A percentile compares a stretch with the other conserved stretches of the same genome.
phyloP scores from a whole-genome alignment of 2,329 filamentous ascomycete species.

The Talaromyces verruculosus region DNA sequence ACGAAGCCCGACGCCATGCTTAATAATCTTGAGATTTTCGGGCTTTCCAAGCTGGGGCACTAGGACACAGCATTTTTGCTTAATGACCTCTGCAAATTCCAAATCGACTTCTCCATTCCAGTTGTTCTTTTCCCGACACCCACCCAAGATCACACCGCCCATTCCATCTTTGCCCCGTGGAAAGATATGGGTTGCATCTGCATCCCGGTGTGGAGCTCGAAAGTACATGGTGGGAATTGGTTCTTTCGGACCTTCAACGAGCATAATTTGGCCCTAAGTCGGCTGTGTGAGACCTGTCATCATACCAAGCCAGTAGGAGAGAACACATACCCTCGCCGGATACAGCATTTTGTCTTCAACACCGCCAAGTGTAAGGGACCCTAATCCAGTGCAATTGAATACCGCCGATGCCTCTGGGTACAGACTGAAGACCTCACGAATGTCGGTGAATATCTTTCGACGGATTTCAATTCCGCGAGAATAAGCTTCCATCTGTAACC shows the following conservation, averaged over 20 bases:
- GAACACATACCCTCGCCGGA: neutral
- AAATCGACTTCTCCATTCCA: constrained; percentile 21
- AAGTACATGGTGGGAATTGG: constrained; percentile 21
- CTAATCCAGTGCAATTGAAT: neutral
- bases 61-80: constrained; percentile 19
- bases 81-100: constrained; percentile 21
- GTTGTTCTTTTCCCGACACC: constrained; percentile 19
- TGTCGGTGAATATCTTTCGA: constrained; percentile 20
- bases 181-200: constrained; percentile 21
- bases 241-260: constrained; percentile 18
- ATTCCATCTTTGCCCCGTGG: constrained; percentile 20
- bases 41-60: constrained; percentile 20
- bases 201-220: constrained; percentile 18
- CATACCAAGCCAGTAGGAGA: constrained; percentile 2
- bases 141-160: constrained; percentile 20
- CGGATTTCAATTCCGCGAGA: constrained; percentile 19
- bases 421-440: constrained; percentile 18
- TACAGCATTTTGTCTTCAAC: neutral
- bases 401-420: constrained; percentile 5
- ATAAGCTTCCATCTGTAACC: constrained; percentile 21
- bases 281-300: constrained; percentile 16
- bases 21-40: constrained; percentile 8
- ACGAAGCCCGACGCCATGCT: neutral
- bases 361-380: neutral
- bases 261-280: constrained; percentile 20